These are phyloP conservation scores for Dioscorea dumetorum DNA, from an alignment of 106 monocot genomes.

Conservation along the genomic window DNA sequence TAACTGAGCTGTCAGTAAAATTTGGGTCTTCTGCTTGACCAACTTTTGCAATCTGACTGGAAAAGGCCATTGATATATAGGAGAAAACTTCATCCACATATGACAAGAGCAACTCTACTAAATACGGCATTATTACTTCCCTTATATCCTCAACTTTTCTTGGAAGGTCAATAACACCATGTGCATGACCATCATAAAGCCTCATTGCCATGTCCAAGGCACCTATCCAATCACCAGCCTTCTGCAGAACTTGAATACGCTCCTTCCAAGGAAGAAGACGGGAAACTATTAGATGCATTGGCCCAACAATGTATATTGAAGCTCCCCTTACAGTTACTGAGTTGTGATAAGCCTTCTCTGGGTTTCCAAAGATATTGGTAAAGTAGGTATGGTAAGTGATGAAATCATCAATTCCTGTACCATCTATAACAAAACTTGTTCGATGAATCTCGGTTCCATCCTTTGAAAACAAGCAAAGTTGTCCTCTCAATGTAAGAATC, in stretches of 20 bases:
- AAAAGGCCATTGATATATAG: conserved; percentile 84
- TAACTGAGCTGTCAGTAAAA: conserved; percentile 18
- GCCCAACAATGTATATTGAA: conserved; percentile 85
- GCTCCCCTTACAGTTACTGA: conserved; percentile 94
- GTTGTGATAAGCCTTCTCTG: conserved; percentile 91
- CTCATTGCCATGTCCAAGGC: conserved; percentile 97
- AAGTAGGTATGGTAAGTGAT: conserved; percentile 80
- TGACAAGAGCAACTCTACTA: conserved; percentile 77
- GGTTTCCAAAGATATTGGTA: conserved; percentile 80
- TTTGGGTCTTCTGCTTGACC: conserved; percentile 22
- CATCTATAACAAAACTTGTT: conserved; percentile 56
- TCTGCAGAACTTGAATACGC: conserved; percentile 83
- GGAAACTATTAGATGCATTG: conserved; percentile 75
- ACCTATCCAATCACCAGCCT: conserved; percentile 99
- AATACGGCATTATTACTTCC: conserved; percentile 86
- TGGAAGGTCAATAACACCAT: conserved; percentile 97
- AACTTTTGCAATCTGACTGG: conserved; percentile 45
- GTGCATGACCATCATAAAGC: conserved; percentile 95
- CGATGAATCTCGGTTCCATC: conserved; percentile 78
- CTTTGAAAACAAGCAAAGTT: conserved; percentile 74
- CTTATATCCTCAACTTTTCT: conserved; percentile 67
- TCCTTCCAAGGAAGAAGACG: conserved; percentile 99
- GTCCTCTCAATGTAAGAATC: conserved; percentile 67
- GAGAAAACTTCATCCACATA: conserved; percentile 98
- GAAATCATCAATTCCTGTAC: conserved; percentile 61